These are phyloP conservation scores for Metarhizium sp. DNA, from an alignment of 2,329 filamentous ascomycete genomes.

Conservation along the genomic window DNA sequence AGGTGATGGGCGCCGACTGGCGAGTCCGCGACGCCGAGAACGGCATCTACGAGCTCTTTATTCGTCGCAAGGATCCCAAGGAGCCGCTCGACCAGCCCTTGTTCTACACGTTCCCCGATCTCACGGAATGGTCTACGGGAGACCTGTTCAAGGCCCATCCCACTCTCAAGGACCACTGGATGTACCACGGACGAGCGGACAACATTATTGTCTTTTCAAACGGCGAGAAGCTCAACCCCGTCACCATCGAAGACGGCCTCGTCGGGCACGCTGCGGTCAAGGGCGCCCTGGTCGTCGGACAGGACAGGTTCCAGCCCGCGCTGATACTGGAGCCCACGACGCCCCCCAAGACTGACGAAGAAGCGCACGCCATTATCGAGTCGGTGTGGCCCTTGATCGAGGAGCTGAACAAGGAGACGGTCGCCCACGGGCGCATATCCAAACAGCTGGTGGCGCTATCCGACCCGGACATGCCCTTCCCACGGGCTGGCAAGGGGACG, in stretches of 20 bases:
- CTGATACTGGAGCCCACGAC: conserved; percentile 35
- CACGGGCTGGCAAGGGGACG: conserved; percentile 34
- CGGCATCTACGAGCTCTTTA: conserved; percentile 20
- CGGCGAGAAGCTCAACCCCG: conserved; percentile 33
- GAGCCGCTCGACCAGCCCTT: conserved; percentile 23
- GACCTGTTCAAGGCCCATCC: conserved; percentile 28
- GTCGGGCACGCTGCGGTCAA: conserved; percentile 17
- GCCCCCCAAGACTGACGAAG: conserved; percentile 16
- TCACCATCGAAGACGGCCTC: conserved; percentile 24
- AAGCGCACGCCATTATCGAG: conserved; percentile 24
- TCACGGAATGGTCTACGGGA: conserved; percentile 25
- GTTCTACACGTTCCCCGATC: conserved; percentile 27
- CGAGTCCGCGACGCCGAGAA: conserved; percentile 10
- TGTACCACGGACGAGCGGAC: conserved; percentile 26
- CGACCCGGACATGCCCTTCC: conserved; percentile 31
- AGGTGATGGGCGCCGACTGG: conserved; percentile 33
- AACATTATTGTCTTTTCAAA: conserved; percentile 32
- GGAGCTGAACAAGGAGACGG: conserved; percentile 31
- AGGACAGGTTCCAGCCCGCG: conserved; percentile 34
- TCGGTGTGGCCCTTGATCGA: conserved; percentile 33
- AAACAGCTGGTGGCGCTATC: conserved; percentile 29
- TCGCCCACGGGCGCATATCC: conserved; percentile 36
- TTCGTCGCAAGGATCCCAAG: conserved; percentile 25
- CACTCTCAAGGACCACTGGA: conserved; percentile 21
- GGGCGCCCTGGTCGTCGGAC: conserved; percentile 30